These are phyloP conservation scores for Hypocreales sp. DNA, from an alignment of 2,329 filamentous ascomycete genomes.

Conservation along the genomic window DNA sequence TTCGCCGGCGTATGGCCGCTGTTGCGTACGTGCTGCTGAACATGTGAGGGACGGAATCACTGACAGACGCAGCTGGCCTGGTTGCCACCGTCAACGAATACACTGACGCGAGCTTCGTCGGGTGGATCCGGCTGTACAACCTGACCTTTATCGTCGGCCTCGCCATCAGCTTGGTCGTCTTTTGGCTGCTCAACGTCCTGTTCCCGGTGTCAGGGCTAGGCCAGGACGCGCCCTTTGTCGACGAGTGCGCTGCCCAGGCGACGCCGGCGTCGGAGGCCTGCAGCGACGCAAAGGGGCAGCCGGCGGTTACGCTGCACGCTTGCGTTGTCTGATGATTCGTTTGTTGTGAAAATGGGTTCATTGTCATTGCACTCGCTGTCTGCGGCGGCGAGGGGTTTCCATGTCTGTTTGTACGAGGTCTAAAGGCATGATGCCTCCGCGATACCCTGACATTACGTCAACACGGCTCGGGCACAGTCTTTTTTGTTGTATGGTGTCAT, in stretches of 20 bases:
- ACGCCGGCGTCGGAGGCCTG: too few relatives aligned
- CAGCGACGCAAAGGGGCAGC: too few relatives aligned
- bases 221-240: slow-evolving; percentile 2
- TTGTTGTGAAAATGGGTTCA: too few relatives aligned
- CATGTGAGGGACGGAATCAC: background rate
- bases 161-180: slow-evolving; percentile 4
- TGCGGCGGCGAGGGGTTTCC: too few relatives aligned
- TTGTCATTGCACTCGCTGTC: too few relatives aligned
- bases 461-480: too few relatives aligned
- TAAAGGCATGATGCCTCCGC: too few relatives aligned
- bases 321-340: too few relatives aligned
- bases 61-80: slow-evolving; percentile 2
- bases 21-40: background rate
- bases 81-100: slow-evolving; percentile 4
- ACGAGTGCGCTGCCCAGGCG: background rate
- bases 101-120: slow-evolving; percentile 1
- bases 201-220: slow-evolving; percentile 5
- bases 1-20: slow-evolving; percentile 1
- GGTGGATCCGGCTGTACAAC: slow-evolving; percentile 5
- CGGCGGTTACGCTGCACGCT: too few relatives aligned
- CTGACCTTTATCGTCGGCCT: slow-evolving; percentile 6
- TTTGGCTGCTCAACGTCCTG: slow-evolving; percentile 4
- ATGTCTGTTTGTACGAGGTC: too few relatives aligned
- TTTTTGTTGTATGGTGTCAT: too few relatives aligned
- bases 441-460: too few relatives aligned